These are phyloP conservation scores for Backusella westeae DNA, from an alignment of 192 early-diverging fungal genomes.

Conservation along the genomic window DNA sequence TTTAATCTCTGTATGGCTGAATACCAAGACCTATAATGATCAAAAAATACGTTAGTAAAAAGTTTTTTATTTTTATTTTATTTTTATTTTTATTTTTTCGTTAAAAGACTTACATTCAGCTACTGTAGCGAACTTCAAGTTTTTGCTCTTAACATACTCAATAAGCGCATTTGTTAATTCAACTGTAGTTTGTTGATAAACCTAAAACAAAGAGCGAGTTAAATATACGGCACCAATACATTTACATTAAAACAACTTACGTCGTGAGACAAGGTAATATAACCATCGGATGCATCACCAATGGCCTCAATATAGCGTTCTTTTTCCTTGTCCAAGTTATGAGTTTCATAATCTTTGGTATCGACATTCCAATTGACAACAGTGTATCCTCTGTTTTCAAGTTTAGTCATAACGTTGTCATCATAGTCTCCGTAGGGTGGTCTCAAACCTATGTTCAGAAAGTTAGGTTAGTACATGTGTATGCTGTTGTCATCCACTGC, in stretches of 20 bases:
- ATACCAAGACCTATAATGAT: background rate
- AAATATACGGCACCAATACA: no score
- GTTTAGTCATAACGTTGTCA: slow-evolving; percentile 7
- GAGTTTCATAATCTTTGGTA: slow-evolving; percentile 36
- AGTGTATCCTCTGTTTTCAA: slow-evolving; percentile 29
- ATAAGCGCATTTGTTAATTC: background rate
- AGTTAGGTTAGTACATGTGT: background rate
- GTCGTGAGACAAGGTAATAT: slow-evolving; percentile 41
- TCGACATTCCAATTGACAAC: slow-evolving; percentile 43
- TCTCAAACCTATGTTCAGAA: slow-evolving; percentile 28
- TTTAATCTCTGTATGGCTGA: background rate
- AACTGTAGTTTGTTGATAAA: slow-evolving; percentile 11
- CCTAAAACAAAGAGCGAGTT: background rate
- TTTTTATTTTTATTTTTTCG: no score
- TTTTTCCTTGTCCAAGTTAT: slow-evolving; percentile 11
- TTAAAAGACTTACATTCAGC: slow-evolving; percentile 24
- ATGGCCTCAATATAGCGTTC: slow-evolving; percentile 3
- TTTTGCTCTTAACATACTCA: background rate
- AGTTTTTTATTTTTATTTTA: no score
- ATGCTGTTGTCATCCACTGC: background rate
- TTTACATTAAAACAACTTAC: slow-evolving; percentile 1
- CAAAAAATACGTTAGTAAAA: background rate
- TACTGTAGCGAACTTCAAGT: slow-evolving; percentile 16
- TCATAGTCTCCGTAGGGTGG: slow-evolving; percentile 41
- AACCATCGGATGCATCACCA: slow-evolving; percentile 16